A percentile compares a stretch with the other conserved stretches of the same genome.
Evolutionary conservation across 2,329 filamentous ascomycete species (phyloP).

Genomic region (Aspergillus sp.): DNA sequence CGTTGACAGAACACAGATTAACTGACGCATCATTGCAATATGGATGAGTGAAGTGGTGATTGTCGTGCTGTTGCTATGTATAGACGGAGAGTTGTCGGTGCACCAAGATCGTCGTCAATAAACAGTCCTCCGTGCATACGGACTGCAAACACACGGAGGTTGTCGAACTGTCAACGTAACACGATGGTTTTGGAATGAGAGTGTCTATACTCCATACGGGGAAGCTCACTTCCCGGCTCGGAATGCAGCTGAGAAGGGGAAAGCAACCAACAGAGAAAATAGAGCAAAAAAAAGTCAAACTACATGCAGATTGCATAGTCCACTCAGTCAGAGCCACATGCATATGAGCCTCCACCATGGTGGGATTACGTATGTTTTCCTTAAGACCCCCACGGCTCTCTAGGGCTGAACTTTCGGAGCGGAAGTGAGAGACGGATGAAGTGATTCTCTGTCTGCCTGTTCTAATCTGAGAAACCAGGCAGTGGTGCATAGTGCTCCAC

Average conservation of each 20-base stretch:
- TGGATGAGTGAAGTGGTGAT: neutral
- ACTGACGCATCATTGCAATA: neutral
- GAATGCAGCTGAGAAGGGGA: neutral
- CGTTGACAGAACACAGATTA: neutral
- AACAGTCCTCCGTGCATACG: neutral
- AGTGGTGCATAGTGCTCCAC: neutral
- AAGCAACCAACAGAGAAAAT: neutral
- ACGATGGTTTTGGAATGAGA: neutral
- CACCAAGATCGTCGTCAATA: neutral
- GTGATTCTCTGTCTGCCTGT: neutral
- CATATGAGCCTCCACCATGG: neutral
- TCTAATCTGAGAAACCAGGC: neutral
- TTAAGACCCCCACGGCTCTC: neutral
- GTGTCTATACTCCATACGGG: neutral
- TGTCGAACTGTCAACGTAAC: neutral
- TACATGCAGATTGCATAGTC: neutral
- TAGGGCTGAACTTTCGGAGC: slow-evolving; percentile 1
- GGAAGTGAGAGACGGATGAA: neutral
- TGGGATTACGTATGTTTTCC: neutral
- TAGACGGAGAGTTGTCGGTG: neutral
- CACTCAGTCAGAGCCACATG: neutral
- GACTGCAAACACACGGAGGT: neutral
- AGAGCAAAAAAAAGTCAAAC: neutral
- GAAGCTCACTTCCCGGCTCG: neutral
- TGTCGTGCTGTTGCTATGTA: neutral